Base-by-base conservation (phyloP, 2,329 filamentous ascomycete genomes). In the Clarireedia homoeocarpa region DNA sequence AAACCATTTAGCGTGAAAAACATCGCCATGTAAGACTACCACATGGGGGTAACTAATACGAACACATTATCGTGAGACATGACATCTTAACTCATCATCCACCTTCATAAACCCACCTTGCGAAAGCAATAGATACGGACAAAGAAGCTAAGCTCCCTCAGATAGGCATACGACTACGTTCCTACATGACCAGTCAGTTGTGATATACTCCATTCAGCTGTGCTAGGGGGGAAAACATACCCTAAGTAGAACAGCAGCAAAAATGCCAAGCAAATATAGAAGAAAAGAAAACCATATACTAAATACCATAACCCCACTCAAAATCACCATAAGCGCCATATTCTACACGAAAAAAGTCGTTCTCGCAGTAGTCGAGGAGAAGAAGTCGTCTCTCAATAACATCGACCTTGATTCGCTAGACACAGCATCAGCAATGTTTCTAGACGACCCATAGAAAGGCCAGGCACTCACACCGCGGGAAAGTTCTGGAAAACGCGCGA, bases 241-340 rank as follows among this genome's bases (percentile, higher is more conserved):
- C 27, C 36, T 20, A 14, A 15, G 6, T n/a, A 15, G 26, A 42
- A 38, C 17, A 15, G 27, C 39, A 42, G 17, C 47, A 55, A 27
- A 51, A 15, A 10, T 30, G 24, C 4, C 51, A 51, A 42, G 38
- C 30, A 51, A 34, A 26, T 44, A 38, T 14, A 6, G 39, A 34
- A 38, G 27, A 26, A 6, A 20, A 27, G 15, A 9, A 38, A n/a
- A 14, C 12, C 9, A 0, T 24, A 20, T 45, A 20, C 26, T 38
- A 57, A 24, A 57, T 57, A 17, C 38, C 51, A 14, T 49, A 39
- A n/a, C 34, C 55, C 55, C 55, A 57, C 24, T 57, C 55, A 39
- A 40, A 46, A 27, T 48, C 45, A 12, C 12, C 36, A 10, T 57
- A 57, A 20, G 36, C 55, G 36, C 55, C 55, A 48, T 57, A 57